Evolutionary conservation across 2,329 filamentous ascomycete genomes (phyloP).

Genomic region (Metarhizium humberi): DNA sequence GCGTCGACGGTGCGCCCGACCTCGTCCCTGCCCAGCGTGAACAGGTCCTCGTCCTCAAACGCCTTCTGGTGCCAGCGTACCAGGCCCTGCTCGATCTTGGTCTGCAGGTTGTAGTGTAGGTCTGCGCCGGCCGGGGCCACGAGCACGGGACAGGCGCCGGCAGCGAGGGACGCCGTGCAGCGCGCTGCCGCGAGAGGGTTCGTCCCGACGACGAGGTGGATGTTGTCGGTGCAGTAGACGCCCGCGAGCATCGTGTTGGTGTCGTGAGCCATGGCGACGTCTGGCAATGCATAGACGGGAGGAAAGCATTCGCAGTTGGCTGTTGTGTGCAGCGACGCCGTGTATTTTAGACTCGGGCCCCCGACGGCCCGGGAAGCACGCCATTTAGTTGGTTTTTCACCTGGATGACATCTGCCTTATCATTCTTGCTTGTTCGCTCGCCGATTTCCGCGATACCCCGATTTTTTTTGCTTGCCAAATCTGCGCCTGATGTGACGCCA

Average conservation of each 20-base stretch:
- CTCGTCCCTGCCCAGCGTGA: conserved; percentile 68
- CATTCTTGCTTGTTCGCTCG: background rate
- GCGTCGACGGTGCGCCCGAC: conserved; percentile 75
- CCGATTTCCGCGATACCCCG: background rate
- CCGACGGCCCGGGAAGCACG: no score
- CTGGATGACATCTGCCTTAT: no score
- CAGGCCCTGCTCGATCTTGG: conserved; percentile 55
- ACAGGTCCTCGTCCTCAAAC: conserved; percentile 65
- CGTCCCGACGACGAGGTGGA: conserved; percentile 80
- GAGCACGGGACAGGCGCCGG: conserved; percentile 72
- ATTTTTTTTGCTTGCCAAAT: conserved; percentile 8
- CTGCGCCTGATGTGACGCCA: conserved; percentile 23
- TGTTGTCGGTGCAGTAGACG: conserved; percentile 57
- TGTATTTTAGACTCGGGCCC: no score
- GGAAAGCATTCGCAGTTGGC: no score
- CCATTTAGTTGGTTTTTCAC: no score
- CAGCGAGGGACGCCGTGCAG: conserved; percentile 68
- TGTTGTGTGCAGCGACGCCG: no score
- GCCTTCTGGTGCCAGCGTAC: conserved; percentile 56
- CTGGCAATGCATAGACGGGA: no score
- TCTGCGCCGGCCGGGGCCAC: conserved; percentile 59
- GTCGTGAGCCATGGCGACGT: conserved; percentile 10
- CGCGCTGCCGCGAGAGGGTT: conserved; percentile 81
- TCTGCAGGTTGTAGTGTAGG: conserved; percentile 48
- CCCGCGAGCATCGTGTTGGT: conserved; percentile 51